These are phyloP conservation scores for Cryoendolithus antarcticus DNA, from an alignment of 2,329 filamentous ascomycete species.

Conservation along the genomic window DNA sequence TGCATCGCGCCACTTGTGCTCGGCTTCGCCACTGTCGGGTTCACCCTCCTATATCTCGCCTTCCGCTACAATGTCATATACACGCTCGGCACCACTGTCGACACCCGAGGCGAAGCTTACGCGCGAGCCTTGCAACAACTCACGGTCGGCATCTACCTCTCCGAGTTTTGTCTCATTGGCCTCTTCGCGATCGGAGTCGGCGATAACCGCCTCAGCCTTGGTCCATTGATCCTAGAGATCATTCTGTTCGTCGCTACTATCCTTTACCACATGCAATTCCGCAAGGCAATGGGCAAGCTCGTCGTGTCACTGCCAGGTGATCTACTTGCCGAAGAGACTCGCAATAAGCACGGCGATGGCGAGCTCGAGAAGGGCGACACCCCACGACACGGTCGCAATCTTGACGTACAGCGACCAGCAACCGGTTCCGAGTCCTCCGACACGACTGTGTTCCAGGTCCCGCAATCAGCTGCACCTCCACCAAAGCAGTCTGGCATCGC, in stretches of 20 bases:
- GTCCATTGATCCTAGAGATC: slow-evolving; percentile 30
- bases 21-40: slow-evolving; percentile 31
- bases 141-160: slow-evolving; percentile 32
- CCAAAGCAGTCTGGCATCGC: slow-evolving; percentile 6
- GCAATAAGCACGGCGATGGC: slow-evolving; percentile 1
- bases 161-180: slow-evolving; percentile 34
- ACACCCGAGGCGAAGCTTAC: slow-evolving; percentile 32
- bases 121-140: slow-evolving; percentile 32
- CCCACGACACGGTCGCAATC: neutral
- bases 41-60: slow-evolving; percentile 33
- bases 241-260: slow-evolving; percentile 28
- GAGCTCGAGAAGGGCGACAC: slow-evolving; percentile 3
- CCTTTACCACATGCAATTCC: slow-evolving; percentile 28
- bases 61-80: slow-evolving; percentile 39
- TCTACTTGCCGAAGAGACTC: neutral
- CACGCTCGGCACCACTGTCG: slow-evolving; percentile 30
- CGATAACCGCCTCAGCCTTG: slow-evolving; percentile 19
- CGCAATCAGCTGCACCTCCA: neutral
- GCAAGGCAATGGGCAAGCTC: slow-evolving; percentile 19
- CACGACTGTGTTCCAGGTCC: slow-evolving; percentile 1
- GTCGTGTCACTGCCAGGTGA: slow-evolving; percentile 3
- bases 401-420: neutral
- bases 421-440: neutral
- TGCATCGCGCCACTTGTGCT: slow-evolving; percentile 35
- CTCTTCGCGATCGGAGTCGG: slow-evolving; percentile 30